Percentiles rank a stretch among this genome's conserved stretches.
Conservation (phyloP, 179 eudicot species). For the Carnegiea gigantea region DNA sequence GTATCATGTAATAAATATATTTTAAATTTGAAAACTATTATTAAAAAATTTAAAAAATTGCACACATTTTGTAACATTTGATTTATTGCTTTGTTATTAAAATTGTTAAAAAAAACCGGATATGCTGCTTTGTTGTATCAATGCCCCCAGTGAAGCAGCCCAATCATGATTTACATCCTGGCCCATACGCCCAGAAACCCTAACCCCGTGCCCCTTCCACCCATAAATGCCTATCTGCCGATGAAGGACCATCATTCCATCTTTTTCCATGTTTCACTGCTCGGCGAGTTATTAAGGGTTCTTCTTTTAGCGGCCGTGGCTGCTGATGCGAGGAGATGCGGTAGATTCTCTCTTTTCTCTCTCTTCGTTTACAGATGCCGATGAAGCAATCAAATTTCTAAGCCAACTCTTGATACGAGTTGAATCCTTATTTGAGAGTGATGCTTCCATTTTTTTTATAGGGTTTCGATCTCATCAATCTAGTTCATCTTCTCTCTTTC, state of each 20-base stretch:
- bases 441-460: background rate
- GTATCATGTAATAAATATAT: too few relatives aligned
- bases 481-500: too few relatives aligned
- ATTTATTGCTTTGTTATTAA: too few relatives aligned
- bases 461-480: background rate
- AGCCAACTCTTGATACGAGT: constrained; percentile 35
- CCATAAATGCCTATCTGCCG: background rate
- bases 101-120: too few relatives aligned
- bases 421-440: constrained; percentile 9
- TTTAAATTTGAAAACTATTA: too few relatives aligned
- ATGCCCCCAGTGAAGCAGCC: background rate
- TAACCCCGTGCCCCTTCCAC: background rate
- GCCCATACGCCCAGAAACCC: background rate
- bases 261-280: too few relatives aligned
- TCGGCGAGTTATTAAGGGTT: too few relatives aligned
- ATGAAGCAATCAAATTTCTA: constrained; percentile 22
- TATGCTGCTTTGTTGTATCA: too few relatives aligned
- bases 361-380: constrained; percentile 8
- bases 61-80: too few relatives aligned
- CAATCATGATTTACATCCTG: background rate
- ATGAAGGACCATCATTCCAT: too few relatives aligned
- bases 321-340: background rate
- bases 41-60: too few relatives aligned
- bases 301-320: background rate
- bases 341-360: background rate